Evolutionary conservation across 257 asterid species (phyloP), one percentile per base, ranked within the genome.

Genomic region (Fraxinus anomala): DNA sequence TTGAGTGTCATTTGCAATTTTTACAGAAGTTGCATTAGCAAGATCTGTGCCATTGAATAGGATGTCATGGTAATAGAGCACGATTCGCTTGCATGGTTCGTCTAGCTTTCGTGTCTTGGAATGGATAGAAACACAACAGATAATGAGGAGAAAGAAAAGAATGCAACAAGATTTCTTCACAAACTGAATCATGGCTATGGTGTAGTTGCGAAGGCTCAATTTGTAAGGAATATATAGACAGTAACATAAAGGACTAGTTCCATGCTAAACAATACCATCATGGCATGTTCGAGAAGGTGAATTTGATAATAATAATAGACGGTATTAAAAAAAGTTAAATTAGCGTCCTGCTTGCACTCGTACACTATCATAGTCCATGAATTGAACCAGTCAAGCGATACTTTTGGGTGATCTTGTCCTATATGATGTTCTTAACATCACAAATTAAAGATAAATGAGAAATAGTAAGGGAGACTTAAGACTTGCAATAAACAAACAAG

Each of bases 61-160:
- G 56, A 89, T 72, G 63, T 86, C 94, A 68, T 91, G 94, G 82
- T 89, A 89, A 83, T 89, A 89, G 0, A 89, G 89, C 3, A 86
- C 87, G 39, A 91, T 69, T 34, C 73, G 82, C 10, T 89, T 87
- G 85, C 96, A 89, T 1, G 94, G 96, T 33, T 83, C 39, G 26
- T 80, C 59, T 0, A 80, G 80, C 3, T 77, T 79, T 36, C 56
- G 79, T 14, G 61, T 77, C 59, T 34, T 82, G 5, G 85, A 78
- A 12, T 73, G 33, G n/a, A 28, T 70, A 4, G 26, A 24, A 70
- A n/a, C 9, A 31, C 36, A 47, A 42, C 23, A 40, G 28, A 31
- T 0, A 11, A 78, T 0, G 31, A 86, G 73, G 67, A 86, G 73
- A 28, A 76, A 21, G 47, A 81, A 72, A 75, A 83, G 8, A 75